These are phyloP conservation scores for Neurospora sp. DNA, from an alignment of 495 filamentous ascomycete species.

Conservation along the genomic window DNA sequence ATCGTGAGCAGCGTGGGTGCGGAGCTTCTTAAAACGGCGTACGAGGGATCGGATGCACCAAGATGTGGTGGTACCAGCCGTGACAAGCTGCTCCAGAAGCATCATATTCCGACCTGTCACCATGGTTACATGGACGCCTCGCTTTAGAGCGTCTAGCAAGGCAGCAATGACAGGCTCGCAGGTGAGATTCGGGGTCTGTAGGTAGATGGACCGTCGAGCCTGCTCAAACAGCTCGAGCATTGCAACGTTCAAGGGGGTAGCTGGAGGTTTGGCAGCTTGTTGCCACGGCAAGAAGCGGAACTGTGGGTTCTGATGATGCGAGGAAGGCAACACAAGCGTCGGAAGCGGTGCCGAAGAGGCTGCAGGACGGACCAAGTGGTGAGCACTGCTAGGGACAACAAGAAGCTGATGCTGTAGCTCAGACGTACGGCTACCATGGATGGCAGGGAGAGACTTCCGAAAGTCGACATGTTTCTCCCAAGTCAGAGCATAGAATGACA, in stretches of 20 bases:
- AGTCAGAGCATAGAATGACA: slow-evolving; percentile 49
- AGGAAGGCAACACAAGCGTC: slow-evolving; percentile 57
- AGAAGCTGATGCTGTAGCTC: not conserved
- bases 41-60: slow-evolving; percentile 46
- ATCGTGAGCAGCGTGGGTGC: not conserved
- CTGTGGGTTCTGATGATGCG: slow-evolving; percentile 52
- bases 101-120: slow-evolving; percentile 59
- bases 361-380: slow-evolving; percentile 2
- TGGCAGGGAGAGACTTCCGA: not conserved
- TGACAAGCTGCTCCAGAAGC: slow-evolving; percentile 62
- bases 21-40: slow-evolving; percentile 28
- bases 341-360: slow-evolving; percentile 9
- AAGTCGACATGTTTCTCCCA: slow-evolving; percentile 32
- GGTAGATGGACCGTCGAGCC: slow-evolving; percentile 43
- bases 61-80: slow-evolving; percentile 55
- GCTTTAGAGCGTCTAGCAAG: slow-evolving; percentile 40
- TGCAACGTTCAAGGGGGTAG: slow-evolving; percentile 58
- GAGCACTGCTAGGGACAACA: slow-evolving; percentile 8
- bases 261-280: slow-evolving; percentile 32
- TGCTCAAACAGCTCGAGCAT: slow-evolving; percentile 42
- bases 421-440: not conserved
- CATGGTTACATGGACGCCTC: slow-evolving; percentile 52
- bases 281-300: slow-evolving; percentile 39
- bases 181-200: slow-evolving; percentile 67
- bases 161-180: slow-evolving; percentile 44